Conservation (phyloP, 169 alveolate genomes). For the Plasmodium adleri region DNA sequence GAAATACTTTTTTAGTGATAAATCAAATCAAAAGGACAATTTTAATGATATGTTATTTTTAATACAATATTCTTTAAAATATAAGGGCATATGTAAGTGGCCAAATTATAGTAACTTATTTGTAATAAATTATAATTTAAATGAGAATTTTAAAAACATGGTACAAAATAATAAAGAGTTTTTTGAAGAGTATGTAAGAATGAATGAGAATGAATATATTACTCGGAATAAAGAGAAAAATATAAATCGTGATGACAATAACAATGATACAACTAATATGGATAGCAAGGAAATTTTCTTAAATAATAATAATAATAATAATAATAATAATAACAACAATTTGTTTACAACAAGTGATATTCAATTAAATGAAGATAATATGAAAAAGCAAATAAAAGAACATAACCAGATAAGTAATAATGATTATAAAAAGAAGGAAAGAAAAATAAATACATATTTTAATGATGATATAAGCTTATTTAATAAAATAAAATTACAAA, state of each 20-base stretch:
- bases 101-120: conserved; percentile 52
- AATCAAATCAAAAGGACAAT: conserved; percentile 25
- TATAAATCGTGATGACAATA: background rate
- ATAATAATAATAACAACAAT: background rate
- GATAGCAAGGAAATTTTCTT: too few relatives aligned
- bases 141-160: conserved; percentile 58
- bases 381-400: background rate
- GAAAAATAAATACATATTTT: conserved; percentile 32
- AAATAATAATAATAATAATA: background rate
- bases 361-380: background rate
- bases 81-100: conserved; percentile 71
- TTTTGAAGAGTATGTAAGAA: conserved; percentile 31
- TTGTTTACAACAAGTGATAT: background rate
- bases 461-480: conserved; percentile 69
- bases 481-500: conserved; percentile 65
- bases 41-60: conserved; percentile 61
- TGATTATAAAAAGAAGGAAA: conserved; percentile 21
- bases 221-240: background rate
- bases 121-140: conserved; percentile 63
- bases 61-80: conserved; percentile 67
- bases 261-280: background rate
- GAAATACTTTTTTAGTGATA: conserved; percentile 13
- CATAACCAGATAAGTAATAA: background rate
- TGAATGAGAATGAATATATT: conserved; percentile 8
- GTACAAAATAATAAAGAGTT: conserved; percentile 28